These are phyloP conservation scores for Aspergillus nidulans DNA, from an alignment of 495 filamentous ascomycete genomes.

Conservation along the genomic window DNA sequence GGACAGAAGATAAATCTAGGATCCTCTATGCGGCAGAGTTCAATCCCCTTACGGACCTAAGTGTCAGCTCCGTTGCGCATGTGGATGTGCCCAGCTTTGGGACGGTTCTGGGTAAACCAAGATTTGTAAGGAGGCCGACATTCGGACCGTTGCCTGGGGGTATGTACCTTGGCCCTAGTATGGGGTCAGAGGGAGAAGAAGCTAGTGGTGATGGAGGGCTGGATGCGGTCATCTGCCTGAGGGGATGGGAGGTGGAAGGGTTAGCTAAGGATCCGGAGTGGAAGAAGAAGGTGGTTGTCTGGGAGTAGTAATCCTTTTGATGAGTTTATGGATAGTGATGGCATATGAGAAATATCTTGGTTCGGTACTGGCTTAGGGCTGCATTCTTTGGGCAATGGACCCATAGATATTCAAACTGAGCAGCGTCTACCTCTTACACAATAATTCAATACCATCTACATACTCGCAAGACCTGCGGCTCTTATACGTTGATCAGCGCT, in stretches of 20 bases:
- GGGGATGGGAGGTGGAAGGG: constrained; percentile 19
- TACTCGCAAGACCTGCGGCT: too few relatives aligned
- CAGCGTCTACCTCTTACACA: too few relatives aligned
- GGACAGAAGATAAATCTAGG: constrained; percentile 29
- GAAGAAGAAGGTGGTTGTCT: constrained; percentile 12
- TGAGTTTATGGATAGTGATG: not conserved
- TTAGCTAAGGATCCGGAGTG: constrained; percentile 22
- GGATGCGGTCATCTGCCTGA: constrained; percentile 25
- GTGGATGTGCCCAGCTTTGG: constrained; percentile 22
- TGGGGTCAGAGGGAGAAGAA: constrained; percentile 7
- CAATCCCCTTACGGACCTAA: constrained; percentile 29
- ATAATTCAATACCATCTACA: too few relatives aligned
- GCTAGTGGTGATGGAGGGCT: not conserved
- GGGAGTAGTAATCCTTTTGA: not conserved
- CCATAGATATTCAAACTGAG: too few relatives aligned
- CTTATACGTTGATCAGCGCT: too few relatives aligned
- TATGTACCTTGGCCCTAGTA: constrained; percentile 13
- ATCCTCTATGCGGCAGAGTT: constrained; percentile 33
- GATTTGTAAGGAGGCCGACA: constrained; percentile 25
- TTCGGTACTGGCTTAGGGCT: too few relatives aligned
- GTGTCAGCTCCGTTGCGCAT: constrained; percentile 25
- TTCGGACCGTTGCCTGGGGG: constrained; percentile 16
- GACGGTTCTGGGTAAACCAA: constrained; percentile 16
- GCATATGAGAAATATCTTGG: too few relatives aligned
- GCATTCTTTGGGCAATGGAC: too few relatives aligned